Percentiles rank a stretch among this genome's conserved stretches.
Evolutionary conservation across 371 early-diverging fungal genomes (phyloP).

Genomic region (Entomophthora muscae): DNA sequence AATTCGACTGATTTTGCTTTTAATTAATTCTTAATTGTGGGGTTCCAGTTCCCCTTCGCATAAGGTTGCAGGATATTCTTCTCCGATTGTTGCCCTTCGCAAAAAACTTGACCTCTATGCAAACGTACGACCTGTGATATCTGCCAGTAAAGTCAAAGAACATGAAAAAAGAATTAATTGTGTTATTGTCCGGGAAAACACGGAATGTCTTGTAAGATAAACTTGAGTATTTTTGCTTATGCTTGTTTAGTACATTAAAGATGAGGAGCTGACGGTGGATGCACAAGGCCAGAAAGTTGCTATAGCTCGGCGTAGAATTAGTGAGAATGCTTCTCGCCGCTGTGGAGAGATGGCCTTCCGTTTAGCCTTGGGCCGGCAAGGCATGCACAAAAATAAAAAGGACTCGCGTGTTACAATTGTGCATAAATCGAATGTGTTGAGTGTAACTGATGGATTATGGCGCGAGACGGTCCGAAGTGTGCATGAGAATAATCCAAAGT

Average conservation of each 20-base stretch:
- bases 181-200: conserved; percentile 91
- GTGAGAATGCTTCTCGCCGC: conserved; percentile 68
- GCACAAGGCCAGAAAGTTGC: conserved; percentile 47
- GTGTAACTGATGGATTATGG: conserved; percentile 85
- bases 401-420: conserved; percentile 75
- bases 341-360: conserved; percentile 74
- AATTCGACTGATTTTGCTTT: neutral
- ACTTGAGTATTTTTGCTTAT: neutral
- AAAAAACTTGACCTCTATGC: conserved; percentile 86
- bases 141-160: conserved; percentile 32
- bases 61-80: conserved; percentile 90
- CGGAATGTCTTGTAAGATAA: conserved; percentile 73
- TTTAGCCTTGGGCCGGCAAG: conserved; percentile 64
- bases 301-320: conserved; percentile 73
- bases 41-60: conserved; percentile 82
- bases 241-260: conserved; percentile 54
- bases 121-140: conserved; percentile 77
- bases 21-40: neutral
- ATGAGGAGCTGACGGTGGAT: conserved; percentile 48
- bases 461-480: conserved; percentile 70
- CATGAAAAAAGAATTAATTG: conserved; percentile 63
- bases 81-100: conserved; percentile 84
- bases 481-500: conserved; percentile 37
- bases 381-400: conserved; percentile 31
- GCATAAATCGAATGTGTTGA: conserved; percentile 91